phyloP scores from a whole-genome alignment of 1,139 yeast species.

The Yamadazyma triangularis region DNA sequence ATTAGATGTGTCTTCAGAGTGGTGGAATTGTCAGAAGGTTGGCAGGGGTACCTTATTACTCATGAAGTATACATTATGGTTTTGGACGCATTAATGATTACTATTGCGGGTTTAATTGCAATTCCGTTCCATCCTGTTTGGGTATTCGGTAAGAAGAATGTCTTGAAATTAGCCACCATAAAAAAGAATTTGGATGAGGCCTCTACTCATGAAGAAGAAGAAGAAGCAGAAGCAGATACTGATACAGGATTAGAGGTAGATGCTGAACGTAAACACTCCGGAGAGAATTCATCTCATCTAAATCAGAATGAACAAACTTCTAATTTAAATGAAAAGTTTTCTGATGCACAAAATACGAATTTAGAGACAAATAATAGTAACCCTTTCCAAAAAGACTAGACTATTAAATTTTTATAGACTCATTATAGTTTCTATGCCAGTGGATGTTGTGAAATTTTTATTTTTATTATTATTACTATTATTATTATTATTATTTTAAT shows the following conservation, averaged over 20 bases:
- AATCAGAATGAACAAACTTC: too few relatives aligned
- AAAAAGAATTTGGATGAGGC: conserved; percentile 28
- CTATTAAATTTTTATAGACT: too few relatives aligned
- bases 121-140: conserved; percentile 63
- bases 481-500: too few relatives aligned
- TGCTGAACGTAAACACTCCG: background rate
- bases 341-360: too few relatives aligned
- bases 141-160: conserved; percentile 43
- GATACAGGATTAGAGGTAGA: background rate
- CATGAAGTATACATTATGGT: conserved; percentile 73
- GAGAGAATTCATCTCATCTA: too few relatives aligned
- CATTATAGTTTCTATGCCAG: too few relatives aligned
- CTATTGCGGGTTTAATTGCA: conserved; percentile 38
- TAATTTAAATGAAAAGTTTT: too few relatives aligned
- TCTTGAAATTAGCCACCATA: conserved; percentile 32
- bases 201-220: conserved; percentile 8
- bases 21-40: conserved; percentile 75
- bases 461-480: too few relatives aligned
- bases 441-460: too few relatives aligned
- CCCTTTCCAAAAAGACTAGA: too few relatives aligned
- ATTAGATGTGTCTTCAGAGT: conserved; percentile 79
- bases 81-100: conserved; percentile 73
- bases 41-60: conserved; percentile 62
- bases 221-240: background rate
- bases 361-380: too few relatives aligned